Evolutionary conservation across 345 rosid species (phyloP).

Genomic region (Anastatica hierochuntica): DNA sequence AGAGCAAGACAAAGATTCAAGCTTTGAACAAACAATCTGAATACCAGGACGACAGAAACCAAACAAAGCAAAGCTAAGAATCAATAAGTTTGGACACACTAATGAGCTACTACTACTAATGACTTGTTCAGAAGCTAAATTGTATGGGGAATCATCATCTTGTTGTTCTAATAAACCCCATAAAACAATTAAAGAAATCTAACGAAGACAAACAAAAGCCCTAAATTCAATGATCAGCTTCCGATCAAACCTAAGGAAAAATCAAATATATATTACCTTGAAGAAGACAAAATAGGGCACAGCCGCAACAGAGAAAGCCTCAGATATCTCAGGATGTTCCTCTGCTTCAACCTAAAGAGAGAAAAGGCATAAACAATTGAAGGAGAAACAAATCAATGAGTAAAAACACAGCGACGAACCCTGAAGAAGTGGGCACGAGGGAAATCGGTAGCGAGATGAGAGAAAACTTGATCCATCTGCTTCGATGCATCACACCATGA

Average conservation of each 20-base stretch:
- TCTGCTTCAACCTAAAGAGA: constrained; percentile 84
- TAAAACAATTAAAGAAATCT: neutral
- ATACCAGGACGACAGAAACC: neutral
- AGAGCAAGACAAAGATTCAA: neutral
- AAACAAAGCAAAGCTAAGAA: neutral
- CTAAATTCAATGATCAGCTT: too few relatives aligned
- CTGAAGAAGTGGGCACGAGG: constrained; percentile 69
- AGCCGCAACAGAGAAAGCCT: constrained; percentile 72
- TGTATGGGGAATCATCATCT: too few relatives aligned
- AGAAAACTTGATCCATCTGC: constrained; percentile 95
- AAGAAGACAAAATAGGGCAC: constrained; percentile 83
- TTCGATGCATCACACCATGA: constrained; percentile 98
- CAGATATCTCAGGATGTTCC: constrained; percentile 87
- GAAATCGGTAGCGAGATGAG: constrained; percentile 86
- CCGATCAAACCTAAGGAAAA: too few relatives aligned
- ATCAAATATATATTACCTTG: constrained; percentile 45
- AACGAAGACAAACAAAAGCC: neutral
- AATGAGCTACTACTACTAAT: neutral
- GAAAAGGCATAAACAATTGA: neutral
- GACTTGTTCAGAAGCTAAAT: too few relatives aligned
- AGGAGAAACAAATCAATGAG: neutral
- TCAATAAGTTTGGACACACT: too few relatives aligned
- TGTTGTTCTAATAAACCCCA: neutral
- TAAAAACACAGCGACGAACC: constrained; percentile 28
- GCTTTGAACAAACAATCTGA: neutral